These are phyloP conservation scores for Penicillium atrosanguineum DNA, from an alignment of 495 filamentous ascomycete genomes.

Conservation along the genomic window DNA sequence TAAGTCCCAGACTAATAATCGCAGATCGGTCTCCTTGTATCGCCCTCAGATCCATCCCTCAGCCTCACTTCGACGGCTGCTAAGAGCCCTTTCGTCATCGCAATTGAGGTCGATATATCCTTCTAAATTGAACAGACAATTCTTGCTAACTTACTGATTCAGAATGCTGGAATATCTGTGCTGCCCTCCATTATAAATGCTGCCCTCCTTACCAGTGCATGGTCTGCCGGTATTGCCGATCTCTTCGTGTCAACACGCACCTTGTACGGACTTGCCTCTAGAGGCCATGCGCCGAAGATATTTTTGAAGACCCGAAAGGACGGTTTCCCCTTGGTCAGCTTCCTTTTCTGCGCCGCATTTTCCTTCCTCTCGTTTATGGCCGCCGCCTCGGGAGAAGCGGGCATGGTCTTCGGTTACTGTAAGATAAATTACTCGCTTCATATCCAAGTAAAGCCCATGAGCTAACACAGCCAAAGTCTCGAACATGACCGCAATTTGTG, in stretches of 20 bases:
- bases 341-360: conserved; percentile 19
- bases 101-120: conserved; percentile 12
- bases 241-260: conserved; percentile 51
- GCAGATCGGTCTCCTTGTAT: conserved; percentile 43
- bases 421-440: too few species aligned
- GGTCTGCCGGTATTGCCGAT: conserved; percentile 57
- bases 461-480: too few species aligned
- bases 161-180: conserved; percentile 25
- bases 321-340: conserved; percentile 35
- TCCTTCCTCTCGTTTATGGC: conserved; percentile 25
- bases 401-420: conserved; percentile 24
- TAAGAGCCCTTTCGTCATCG: conserved; percentile 35
- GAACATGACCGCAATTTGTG: conserved; percentile 24
- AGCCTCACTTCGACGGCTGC: conserved; percentile 49
- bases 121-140: neutral
- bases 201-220: conserved; percentile 66
- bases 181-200: conserved; percentile 67
- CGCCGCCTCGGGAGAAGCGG: conserved; percentile 17
- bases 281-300: conserved; percentile 32
- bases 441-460: too few species aligned
- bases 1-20: conserved; percentile 33
- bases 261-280: conserved; percentile 40
- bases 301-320: conserved; percentile 33
- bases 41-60: conserved; percentile 50
- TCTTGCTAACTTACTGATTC: neutral